Evolutionary conservation across 345 rosid species (phyloP), one percentile per base, ranked within the genome.

Genomic region (Barbarea vulgaris): DNA sequence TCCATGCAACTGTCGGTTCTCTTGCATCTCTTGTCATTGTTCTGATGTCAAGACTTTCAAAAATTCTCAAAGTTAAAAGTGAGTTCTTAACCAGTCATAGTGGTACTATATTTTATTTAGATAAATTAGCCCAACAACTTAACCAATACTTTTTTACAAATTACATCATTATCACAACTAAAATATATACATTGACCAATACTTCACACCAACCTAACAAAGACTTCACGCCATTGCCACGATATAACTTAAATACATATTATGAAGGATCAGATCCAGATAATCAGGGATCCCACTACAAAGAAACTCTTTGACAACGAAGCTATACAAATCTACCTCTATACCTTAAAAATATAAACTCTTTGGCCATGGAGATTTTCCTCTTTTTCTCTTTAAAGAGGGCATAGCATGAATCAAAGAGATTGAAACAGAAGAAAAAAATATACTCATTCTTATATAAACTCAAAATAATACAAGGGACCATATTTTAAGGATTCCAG

Each of bases 341-440:
- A 30, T 30, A 58, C 44, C 64, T 58, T 19, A 11, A 18, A 10
- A 34, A 60, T n/a, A 15, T 9, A 39, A 39, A 61, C 13, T 61
- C 33, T 46, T 17, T 47, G 44, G 27, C 42, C n/a, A 5, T 33
- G 24, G 8, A 68, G 31, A 21, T 61, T n/a, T 44, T 54, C 33
- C 51, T 44, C 27, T 69, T 76, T 69, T 69, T 24, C 41, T 67
- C 47, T 75, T 59, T 46, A 59, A 51, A 59, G 31, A 67, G 44
- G 73, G 73, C 80, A 54, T 42, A 53, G 39, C 63, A 57, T 17
- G 9, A 57, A 31, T 31, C 25, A 33, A 57, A 57, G 14, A 31
- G 17, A 31, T 0, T 31, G 63, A 57, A 31, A 19, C 41, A 9
- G 15, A 9, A 9, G 22, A n/a, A 30, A 56, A 54, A 7, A 7